phyloP scores from a whole-genome alignment of 2,329 filamentous ascomycete genomes.

The Fusarium sp. region DNA sequence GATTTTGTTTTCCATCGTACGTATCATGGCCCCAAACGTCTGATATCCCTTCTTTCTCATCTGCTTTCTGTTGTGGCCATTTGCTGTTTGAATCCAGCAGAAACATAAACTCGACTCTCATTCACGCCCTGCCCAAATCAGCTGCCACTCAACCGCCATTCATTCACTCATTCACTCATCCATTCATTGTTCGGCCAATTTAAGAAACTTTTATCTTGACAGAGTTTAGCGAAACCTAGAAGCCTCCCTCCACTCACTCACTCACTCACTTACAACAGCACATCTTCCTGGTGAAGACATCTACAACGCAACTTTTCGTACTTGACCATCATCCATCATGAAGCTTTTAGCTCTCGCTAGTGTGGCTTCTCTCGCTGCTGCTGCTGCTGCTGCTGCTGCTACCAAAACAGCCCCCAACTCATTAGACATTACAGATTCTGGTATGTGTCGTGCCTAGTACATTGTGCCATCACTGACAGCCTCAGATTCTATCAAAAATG shows the following conservation, averaged over 20 bases:
- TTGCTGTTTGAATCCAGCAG: neutral
- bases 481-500: constrained; percentile 68
- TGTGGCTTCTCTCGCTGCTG: constrained; percentile 27
- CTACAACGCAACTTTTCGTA: constrained; percentile 10
- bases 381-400: constrained; percentile 23
- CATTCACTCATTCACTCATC: no score
- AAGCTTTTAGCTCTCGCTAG: constrained; percentile 28
- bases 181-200: constrained; percentile 4
- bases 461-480: constrained; percentile 11
- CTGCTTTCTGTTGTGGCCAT: neutral
- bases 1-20: constrained; percentile 3
- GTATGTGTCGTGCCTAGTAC: constrained; percentile 16
- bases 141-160: constrained; percentile 3
- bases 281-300: constrained; percentile 23
- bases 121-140: constrained; percentile 3
- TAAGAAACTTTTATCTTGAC: constrained; percentile 2
- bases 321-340: constrained; percentile 16
- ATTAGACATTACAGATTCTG: constrained; percentile 31
- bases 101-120: constrained; percentile 8
- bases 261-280: neutral
- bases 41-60: constrained; percentile 4
- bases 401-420: constrained; percentile 32
- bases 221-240: neutral
- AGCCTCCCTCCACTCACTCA: no score
- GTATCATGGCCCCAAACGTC: constrained; percentile 4